phyloP scores from a whole-genome alignment of 2,329 filamentous ascomycete species.

The Trichoderma sp. region DNA sequence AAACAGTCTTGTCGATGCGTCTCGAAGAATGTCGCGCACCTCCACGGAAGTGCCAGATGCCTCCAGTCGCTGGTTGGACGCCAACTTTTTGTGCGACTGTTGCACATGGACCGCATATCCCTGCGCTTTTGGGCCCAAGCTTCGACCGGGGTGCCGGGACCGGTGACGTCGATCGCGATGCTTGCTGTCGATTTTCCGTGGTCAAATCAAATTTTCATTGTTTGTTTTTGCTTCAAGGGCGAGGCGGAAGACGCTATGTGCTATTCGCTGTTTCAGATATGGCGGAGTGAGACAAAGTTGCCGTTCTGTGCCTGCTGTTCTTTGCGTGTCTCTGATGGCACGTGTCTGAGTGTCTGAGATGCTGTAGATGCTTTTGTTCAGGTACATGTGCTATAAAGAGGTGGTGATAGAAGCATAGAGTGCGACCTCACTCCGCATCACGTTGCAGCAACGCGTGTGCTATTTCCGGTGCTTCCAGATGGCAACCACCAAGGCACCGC shows the following conservation, averaged over 20 bases:
- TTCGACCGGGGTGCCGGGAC: slow-evolving; percentile 13
- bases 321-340: background rate
- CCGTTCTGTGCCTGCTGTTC: background rate
- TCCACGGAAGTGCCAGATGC: slow-evolving; percentile 7
- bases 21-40: background rate
- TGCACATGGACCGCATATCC: background rate
- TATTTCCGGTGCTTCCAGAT: too few species aligned
- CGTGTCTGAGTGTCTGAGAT: too few species aligned
- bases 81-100: background rate
- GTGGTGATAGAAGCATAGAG: too few species aligned
- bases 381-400: too few species aligned
- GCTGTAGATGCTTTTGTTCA: too few species aligned
- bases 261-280: too few species aligned
- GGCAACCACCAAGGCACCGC: too few species aligned
- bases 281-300: too few species aligned
- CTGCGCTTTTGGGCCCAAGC: slow-evolving; percentile 4
- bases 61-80: background rate
- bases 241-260: too few species aligned
- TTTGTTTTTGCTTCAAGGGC: background rate
- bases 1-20: background rate
- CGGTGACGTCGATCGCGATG: slow-evolving; percentile 25
- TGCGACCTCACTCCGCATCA: too few species aligned
- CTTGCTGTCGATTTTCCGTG: background rate
- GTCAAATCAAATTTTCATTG: background rate
- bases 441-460: too few species aligned